Base-by-base conservation (phyloP, 2,329 filamentous ascomycete species). In the Cytospora piceicola region DNA sequence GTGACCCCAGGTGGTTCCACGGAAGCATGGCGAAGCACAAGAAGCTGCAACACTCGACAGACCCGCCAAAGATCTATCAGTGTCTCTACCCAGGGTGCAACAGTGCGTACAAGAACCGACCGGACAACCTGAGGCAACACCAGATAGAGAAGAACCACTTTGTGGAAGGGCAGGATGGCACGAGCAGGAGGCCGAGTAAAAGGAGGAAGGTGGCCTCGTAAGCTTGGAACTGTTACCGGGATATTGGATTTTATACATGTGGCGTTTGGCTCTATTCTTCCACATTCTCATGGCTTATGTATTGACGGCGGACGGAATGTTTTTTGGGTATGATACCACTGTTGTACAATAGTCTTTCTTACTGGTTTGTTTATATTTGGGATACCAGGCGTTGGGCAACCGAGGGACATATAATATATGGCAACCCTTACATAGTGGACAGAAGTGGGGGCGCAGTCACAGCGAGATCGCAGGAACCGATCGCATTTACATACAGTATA, bases 21-120 rank as follows among this genome's bases (percentile, higher is more conserved):
- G 83, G 83, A 7, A 85, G 82, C 72, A 85, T 87, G 83, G 80
- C 83, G 58, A 87, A 86, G 73, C 84, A 87, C 72, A 84, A 78
- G 76, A 84, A 82, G 72, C 75, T 82, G 66, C 81, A 84, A 73
- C 84, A 87, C 73, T 80, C 81, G 58, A 75, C 75, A 15, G 78
- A 76, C 3, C 82, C 81, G 42, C 81, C 82, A 9, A 77, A 78
- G 67, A 83, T 85, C 54, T 87, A 83, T 73, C 78, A 78, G 66
- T 87, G 84, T 68, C 78, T 80, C 3, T 86, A 73, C 58, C 83
- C 83, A 2, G 83, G 82, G 3, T 87, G 84, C 71, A 80, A 75
- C 27, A 85, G 83, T 71, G 79, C 82, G 69, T 87, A 84, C 71
- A 84, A 81, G 73, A 86, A 86, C 69, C 78, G 84, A 15, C 79